Evolutionary conservation across 164 flowering plant genomes (phyloP).

Genomic region (Stephania cephalantha): DNA sequence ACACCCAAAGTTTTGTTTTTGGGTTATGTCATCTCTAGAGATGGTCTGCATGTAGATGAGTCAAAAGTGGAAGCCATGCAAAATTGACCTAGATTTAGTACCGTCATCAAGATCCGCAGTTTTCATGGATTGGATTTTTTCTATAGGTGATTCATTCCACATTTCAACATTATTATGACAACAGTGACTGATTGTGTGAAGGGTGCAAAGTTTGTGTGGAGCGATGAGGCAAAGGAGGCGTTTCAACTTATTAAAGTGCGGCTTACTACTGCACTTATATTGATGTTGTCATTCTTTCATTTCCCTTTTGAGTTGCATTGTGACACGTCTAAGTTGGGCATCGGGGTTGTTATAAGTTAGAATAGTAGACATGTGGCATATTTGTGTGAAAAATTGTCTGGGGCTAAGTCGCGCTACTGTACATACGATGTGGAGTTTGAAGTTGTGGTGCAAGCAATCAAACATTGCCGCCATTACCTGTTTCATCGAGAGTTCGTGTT

Average conservation of each 20-base stretch:
- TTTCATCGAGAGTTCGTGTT: neutral
- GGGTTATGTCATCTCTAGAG: no score
- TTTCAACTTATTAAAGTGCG: no score
- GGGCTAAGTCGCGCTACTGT: neutral
- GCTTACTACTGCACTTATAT: no score
- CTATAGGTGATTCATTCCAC: neutral
- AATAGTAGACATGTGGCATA: neutral
- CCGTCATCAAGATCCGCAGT: neutral
- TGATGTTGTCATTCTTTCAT: no score
- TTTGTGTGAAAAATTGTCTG: neutral
- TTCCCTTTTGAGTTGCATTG: no score
- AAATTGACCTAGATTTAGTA: neutral
- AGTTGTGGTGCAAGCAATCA: neutral
- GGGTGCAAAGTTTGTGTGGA: neutral
- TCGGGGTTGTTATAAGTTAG: neutral
- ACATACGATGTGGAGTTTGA: conserved; percentile 8
- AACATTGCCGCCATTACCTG: neutral
- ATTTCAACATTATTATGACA: conserved; percentile 5
- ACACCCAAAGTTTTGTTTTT: no score
- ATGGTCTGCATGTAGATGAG: neutral
- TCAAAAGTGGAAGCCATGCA: neutral
- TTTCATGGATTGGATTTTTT: neutral
- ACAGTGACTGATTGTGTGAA: neutral
- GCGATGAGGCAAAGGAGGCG: no score
- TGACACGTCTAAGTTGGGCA: no score